Conservation (phyloP, 768 basidiomycete species). For the Termitomyces sp. region DNA sequence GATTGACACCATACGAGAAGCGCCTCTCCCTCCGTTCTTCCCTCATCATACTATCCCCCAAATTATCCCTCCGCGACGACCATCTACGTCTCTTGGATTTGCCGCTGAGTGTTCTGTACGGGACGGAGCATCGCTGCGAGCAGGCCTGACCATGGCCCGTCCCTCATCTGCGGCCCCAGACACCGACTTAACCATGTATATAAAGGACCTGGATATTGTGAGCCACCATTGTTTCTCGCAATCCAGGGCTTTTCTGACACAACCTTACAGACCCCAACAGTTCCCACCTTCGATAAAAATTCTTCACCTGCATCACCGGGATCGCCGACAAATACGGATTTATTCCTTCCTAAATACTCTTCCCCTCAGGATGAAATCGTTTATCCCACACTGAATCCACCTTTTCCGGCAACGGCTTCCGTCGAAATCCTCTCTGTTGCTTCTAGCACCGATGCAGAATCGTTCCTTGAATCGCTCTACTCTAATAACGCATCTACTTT, state of each 20-base stretch:
- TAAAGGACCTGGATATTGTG: conserved; percentile 28
- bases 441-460: background rate
- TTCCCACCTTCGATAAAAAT: conserved; percentile 13
- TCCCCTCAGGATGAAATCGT: conserved; percentile 4
- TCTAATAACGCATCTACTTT: conserved; percentile 5
- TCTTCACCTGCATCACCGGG: background rate
- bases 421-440: background rate
- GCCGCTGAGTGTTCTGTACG: conserved; percentile 3
- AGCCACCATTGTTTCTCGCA: background rate
- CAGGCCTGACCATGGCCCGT: conserved; percentile 14
- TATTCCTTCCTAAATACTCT: background rate
- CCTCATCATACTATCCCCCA: conserved; percentile 20
- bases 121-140: conserved; percentile 5
- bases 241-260: background rate
- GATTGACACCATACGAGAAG: conserved; percentile 8
- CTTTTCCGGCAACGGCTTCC: background rate
- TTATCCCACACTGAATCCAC: conserved; percentile 7
- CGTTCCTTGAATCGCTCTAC: conserved; percentile 12
- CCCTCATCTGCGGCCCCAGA: conserved; percentile 20
- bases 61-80: conserved; percentile 23
- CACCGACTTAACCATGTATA: conserved; percentile 15
- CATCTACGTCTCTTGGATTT: conserved; percentile 30
- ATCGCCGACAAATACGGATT: background rate
- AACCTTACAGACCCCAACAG: conserved; percentile 22
- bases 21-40: conserved; percentile 18